phyloP scores from a whole-genome alignment of 176 grass and related monocot species.

The Zoysia pacifica region DNA sequence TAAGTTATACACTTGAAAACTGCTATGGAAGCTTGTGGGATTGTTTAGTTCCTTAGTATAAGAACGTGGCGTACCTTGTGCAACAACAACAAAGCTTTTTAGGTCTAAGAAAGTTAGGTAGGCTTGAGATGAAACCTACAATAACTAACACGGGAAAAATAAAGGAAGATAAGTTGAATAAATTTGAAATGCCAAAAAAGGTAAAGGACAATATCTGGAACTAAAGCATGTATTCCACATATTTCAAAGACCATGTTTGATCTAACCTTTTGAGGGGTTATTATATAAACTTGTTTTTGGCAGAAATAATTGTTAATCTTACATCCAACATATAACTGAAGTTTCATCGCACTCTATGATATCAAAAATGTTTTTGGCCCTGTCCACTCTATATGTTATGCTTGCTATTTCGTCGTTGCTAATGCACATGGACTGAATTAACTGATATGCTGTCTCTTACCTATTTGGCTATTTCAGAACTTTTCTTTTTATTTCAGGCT shows the following conservation, averaged over 20 bases:
- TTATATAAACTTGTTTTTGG: neutral
- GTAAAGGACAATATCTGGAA: neutral
- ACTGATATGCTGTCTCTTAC: neutral
- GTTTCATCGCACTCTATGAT: constrained; percentile 5
- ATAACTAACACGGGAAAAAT: neutral
- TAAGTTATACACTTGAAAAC: neutral
- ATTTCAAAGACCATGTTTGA: constrained; percentile 12
- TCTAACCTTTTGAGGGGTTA: neutral
- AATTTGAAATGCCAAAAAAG: neutral
- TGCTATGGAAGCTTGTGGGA: constrained; percentile 3
- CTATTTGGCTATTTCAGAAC: neutral
- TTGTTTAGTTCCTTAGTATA: constrained; percentile 20
- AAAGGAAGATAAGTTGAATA: neutral
- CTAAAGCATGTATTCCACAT: neutral
- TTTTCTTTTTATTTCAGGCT: constrained; percentile 58
- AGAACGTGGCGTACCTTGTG: neutral
- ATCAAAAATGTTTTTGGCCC: neutral
- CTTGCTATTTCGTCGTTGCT: constrained; percentile 15
- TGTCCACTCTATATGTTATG: constrained; percentile 7
- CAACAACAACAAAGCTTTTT: neutral
- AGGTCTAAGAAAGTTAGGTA: neutral
- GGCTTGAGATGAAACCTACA: neutral
- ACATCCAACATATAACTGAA: neutral
- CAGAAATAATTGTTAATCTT: neutral
- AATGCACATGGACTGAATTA: constrained; percentile 1